phyloP scores from a whole-genome alignment of 495 filamentous ascomycete species.

The Tuber indicum region DNA sequence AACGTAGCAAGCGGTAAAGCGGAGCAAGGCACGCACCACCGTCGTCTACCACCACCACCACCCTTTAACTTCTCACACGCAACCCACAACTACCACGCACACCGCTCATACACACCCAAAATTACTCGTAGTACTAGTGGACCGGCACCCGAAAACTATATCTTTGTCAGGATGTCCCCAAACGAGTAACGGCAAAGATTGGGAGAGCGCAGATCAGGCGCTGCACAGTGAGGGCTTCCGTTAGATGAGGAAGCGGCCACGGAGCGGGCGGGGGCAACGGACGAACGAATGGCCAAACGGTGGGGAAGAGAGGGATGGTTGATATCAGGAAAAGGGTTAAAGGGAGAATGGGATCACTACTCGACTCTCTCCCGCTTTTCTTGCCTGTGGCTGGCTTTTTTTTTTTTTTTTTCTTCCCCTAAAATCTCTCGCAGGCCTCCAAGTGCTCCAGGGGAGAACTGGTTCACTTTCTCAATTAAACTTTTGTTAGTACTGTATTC shows the following conservation, averaged over 20 bases:
- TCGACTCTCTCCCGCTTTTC: background rate
- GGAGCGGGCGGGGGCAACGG: background rate
- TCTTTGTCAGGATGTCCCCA: background rate
- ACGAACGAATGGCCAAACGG: background rate
- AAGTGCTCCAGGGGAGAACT: background rate
- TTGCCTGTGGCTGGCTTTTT: background rate
- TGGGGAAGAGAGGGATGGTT: background rate
- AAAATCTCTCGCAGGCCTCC: background rate
- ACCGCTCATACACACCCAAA: background rate
- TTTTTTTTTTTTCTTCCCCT: background rate
- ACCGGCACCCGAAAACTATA: background rate
- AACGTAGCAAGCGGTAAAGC: background rate
- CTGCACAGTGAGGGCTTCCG: background rate
- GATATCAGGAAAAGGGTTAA: background rate
- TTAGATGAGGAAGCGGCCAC: background rate
- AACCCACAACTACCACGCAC: background rate
- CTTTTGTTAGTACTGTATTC: slow-evolving; percentile 21
- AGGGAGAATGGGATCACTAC: background rate
- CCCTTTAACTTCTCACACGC: background rate
- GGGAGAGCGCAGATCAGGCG: background rate
- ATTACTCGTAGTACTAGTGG: background rate
- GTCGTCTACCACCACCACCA: background rate
- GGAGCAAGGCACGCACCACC: background rate
- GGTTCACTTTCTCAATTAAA: background rate
- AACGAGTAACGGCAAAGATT: background rate